These are phyloP conservation scores for Phaeophleospora eucalypticola DNA, from an alignment of 2,329 filamentous ascomycete species.

Conservation along the genomic window DNA sequence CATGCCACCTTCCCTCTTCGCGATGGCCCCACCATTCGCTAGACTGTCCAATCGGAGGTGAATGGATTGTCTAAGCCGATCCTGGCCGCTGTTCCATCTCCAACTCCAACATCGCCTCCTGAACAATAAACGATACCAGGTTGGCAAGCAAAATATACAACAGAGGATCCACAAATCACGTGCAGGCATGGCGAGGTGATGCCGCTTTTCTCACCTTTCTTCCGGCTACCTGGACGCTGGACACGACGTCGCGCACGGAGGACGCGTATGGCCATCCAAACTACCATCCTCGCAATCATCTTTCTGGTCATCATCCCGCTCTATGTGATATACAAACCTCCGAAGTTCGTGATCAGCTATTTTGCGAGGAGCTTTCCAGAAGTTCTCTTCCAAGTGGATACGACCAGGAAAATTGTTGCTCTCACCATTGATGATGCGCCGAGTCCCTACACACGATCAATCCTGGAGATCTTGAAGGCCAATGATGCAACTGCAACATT, in stretches of 20 bases:
- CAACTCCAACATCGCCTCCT: no score
- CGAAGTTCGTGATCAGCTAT: conserved; percentile 64
- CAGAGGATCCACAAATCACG: not conserved
- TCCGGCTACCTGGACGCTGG: conserved; percentile 33
- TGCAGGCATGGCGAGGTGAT: conserved; percentile 21
- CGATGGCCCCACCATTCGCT: not conserved
- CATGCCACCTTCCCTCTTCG: not conserved
- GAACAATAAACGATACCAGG: no score
- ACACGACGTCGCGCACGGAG: conserved; percentile 28
- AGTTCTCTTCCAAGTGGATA: conserved; percentile 68
- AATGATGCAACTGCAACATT: conserved; percentile 74
- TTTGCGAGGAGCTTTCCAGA: conserved; percentile 70
- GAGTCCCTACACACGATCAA: conserved; percentile 65
- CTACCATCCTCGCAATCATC: conserved; percentile 21
- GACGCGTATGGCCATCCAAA: conserved; percentile 29
- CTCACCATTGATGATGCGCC: conserved; percentile 86
- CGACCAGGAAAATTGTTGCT: conserved; percentile 63
- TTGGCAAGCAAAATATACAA: conserved; percentile 7
- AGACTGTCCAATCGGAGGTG: not conserved
- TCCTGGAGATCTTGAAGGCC: conserved; percentile 61
- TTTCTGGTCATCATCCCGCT: conserved; percentile 40
- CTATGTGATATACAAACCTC: conserved; percentile 79
- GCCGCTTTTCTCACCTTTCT: conserved; percentile 31
- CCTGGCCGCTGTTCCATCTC: conserved; percentile 4
- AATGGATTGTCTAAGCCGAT: conserved; percentile 5